Evolutionary conservation across 352 stramenopile genomes (phyloP), one percentile per base, ranked within the genome.

Genomic region (Paralagenidium karlingii): DNA sequence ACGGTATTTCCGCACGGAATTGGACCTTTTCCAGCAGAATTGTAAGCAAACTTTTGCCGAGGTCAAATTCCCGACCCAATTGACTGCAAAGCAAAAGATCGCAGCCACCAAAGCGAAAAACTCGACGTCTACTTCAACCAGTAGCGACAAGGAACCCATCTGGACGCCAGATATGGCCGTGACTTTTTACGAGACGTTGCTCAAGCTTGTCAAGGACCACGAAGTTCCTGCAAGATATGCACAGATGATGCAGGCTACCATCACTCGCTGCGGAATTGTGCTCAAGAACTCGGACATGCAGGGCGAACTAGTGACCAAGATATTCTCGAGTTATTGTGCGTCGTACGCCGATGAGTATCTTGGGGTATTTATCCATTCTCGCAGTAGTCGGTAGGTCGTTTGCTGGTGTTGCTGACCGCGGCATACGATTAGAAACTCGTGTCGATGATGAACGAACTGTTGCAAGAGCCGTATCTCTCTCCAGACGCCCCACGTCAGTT

Each of bases 261-360:
- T 83, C 22, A 46, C 40, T 2, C 66, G 73, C 12, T 83, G 76
- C 34, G 57, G 77, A 15, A 46, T 83, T 28, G 59, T 89, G 5
- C 40, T 89, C 28, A 79, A 80, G 21, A 62, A 68, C 27, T 69
- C 65, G 8, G 76, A 89, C 29, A 34, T 86, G 41, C 62, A 61
- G 5, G 62, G 59, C 1, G 76, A 89, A 33, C 42, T 89, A 9
- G 43, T 81, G 20, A 83, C 71, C 9, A 83, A 81, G 33, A 21
- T 82, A 3, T 86, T 82, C 40, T 66, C 60, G 9, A 69, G 55
- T 1, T 85, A 82, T 36, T 48, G 62, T 19, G 51, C 54, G 3
- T 60, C 62, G 10, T 85, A 68, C 47, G 69, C 65, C 15, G 76
- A 84, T 25, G 63, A 82, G 16, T 84, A 77, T 26, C 45, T 87